A percentile compares a stretch with the other conserved stretches of the same genome.
phyloP scores from a whole-genome alignment of 164 flowering plant genomes.

The Dillenia suffruticosa region DNA sequence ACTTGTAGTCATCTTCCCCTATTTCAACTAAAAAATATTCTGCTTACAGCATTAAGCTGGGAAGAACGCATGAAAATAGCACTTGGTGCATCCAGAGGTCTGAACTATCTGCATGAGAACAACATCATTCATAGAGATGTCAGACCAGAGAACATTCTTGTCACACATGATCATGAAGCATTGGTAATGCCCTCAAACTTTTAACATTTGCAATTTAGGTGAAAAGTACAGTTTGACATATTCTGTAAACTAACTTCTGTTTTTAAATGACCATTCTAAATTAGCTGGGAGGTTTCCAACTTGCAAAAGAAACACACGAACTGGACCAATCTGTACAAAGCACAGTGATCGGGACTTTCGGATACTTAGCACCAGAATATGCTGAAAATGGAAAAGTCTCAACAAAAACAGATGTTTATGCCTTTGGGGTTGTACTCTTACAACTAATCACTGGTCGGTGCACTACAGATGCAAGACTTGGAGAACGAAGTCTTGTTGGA shows the following conservation, averaged over 20 bases:
- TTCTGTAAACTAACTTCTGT: neutral
- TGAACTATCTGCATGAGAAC: conserved; percentile 48
- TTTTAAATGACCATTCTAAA: conserved; percentile 4
- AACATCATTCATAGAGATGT: conserved; percentile 70
- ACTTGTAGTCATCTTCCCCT: conserved; percentile 1
- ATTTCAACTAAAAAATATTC: conserved; percentile 14
- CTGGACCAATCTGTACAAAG: conserved; percentile 37
- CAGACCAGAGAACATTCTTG: conserved; percentile 69
- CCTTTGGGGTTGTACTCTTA: conserved; percentile 66
- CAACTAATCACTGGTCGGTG: conserved; percentile 60
- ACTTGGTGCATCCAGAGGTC: conserved; percentile 56
- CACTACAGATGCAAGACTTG: conserved; percentile 41
- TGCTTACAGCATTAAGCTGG: conserved; percentile 48
- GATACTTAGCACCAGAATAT: conserved; percentile 81
- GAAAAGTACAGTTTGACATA: neutral
- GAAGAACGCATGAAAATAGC: conserved; percentile 57
- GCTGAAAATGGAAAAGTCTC: conserved; percentile 63
- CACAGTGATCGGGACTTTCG: conserved; percentile 62
- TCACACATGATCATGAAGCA: conserved; percentile 58
- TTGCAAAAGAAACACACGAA: conserved; percentile 43
- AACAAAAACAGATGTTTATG: conserved; percentile 63
- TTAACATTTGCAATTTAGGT: neutral
- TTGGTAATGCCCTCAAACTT: conserved; percentile 31
- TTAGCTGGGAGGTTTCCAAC: conserved; percentile 80
- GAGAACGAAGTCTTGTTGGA: conserved; percentile 57